These are phyloP conservation scores for Phylloporus scabripes DNA, from an alignment of 768 basidiomycete species.

Conservation along the genomic window DNA sequence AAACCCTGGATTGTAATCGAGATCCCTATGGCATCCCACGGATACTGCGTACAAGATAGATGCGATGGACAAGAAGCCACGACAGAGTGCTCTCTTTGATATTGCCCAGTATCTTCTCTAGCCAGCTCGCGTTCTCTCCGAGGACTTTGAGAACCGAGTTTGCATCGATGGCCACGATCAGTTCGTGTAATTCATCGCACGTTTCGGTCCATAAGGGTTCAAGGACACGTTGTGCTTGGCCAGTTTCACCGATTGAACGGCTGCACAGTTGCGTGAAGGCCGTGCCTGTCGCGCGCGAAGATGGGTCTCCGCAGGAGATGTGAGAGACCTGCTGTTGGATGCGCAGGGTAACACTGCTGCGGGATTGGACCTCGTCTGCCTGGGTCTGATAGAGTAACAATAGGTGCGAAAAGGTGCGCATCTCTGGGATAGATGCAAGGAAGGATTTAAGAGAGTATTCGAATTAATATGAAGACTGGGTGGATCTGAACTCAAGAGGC, in stretches of 20 bases:
- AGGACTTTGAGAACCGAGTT: conserved; percentile 4
- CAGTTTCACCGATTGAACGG: neutral
- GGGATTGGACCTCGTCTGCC: neutral
- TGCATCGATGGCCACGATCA: conserved; percentile 3
- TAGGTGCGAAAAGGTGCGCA: conserved; percentile 3
- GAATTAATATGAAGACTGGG: neutral
- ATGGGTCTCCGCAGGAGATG: neutral
- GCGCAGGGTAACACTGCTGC: neutral
- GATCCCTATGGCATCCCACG: neutral
- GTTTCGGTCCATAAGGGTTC: neutral
- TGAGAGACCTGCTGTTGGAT: neutral
- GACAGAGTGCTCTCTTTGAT: neutral
- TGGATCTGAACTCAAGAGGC: neutral
- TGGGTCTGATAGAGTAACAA: conserved; percentile 2
- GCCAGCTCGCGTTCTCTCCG: neutral
- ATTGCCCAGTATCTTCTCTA: neutral
- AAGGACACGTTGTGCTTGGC: neutral
- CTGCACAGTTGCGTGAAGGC: conserved; percentile 2
- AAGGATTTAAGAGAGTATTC: conserved; percentile 7
- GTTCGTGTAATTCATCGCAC: conserved; percentile 1
- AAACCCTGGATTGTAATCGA: neutral
- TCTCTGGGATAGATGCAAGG: conserved; percentile 9
- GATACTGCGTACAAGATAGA: neutral
- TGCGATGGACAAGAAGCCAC: neutral
- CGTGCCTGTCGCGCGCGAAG: neutral